phyloP scores from a whole-genome alignment of 2,329 filamentous ascomycete species.

The Pestalotiopsis fici region DNA sequence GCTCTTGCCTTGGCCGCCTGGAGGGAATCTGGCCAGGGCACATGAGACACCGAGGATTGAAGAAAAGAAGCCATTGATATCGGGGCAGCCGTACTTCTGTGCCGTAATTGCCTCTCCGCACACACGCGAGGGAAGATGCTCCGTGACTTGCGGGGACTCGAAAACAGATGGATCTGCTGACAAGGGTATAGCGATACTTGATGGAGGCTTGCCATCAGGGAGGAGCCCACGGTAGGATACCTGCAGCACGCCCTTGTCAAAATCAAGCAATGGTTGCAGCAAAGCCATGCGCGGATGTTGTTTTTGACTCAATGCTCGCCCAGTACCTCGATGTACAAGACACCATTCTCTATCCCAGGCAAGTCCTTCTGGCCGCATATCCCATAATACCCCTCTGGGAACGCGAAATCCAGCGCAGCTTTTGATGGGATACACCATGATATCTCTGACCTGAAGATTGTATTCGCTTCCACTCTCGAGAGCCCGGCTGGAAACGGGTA shows the following conservation, averaged over 20 bases:
- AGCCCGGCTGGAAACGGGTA: neutral
- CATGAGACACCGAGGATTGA: conserved; percentile 76
- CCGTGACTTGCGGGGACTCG: conserved; percentile 35
- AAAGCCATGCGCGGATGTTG: conserved; percentile 85
- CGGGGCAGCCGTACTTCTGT: conserved; percentile 66
- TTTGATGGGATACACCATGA: conserved; percentile 89
- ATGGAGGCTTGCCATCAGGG: conserved; percentile 21
- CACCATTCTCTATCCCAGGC: conserved; percentile 98
- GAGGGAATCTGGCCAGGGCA: conserved; percentile 79
- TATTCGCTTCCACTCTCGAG: neutral
- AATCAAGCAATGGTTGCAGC: conserved; percentile 73
- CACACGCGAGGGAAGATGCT: conserved; percentile 62
- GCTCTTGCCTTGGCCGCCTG: conserved; percentile 58
- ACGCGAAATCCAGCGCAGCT: conserved; percentile 83
- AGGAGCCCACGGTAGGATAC: conserved; percentile 51
- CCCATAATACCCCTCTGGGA: conserved; percentile 67
- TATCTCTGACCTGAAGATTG: conserved; percentile 57
- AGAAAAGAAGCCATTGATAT: conserved; percentile 78
- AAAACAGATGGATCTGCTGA: conserved; percentile 67
- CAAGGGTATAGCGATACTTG: conserved; percentile 59
- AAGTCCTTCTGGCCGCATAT: conserved; percentile 77
- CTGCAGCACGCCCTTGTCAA: conserved; percentile 64
- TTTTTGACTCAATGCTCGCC: conserved; percentile 86
- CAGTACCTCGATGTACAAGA: conserved; percentile 82
- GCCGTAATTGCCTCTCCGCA: conserved; percentile 80